Percentiles rank a stretch among this genome's conserved stretches.
Conservation (phyloP, 1,284 basidiomycete species). For the Pisolithus thermaeus region DNA sequence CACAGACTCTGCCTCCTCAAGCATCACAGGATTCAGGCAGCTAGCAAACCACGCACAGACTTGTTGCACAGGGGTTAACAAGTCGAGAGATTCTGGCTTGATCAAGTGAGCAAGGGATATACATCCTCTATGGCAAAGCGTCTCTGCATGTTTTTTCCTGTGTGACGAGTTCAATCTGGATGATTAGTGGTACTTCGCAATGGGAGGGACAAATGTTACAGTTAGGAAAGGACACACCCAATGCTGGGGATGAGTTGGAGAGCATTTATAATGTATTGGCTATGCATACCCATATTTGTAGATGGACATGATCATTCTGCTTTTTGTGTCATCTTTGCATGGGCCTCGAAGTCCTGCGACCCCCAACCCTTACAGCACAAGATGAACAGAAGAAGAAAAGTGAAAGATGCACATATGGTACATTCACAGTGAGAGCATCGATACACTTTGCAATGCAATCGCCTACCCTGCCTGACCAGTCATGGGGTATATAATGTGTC, state of each 20-base stretch:
- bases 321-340: no score
- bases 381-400: not conserved
- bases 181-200: no score
- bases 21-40: slow-evolving; percentile 32
- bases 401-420: slow-evolving; percentile 33
- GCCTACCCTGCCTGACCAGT: slow-evolving; percentile 40
- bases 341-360: no score
- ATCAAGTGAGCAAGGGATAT: slow-evolving; percentile 35
- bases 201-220: no score
- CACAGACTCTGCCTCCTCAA: slow-evolving; percentile 37
- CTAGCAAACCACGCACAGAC: slow-evolving; percentile 35
- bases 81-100: slow-evolving; percentile 31
- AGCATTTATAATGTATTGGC: slow-evolving; percentile 7
- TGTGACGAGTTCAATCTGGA: not conserved
- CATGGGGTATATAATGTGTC: slow-evolving; percentile 4
- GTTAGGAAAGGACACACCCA: slow-evolving; percentile 24
- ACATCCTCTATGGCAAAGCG: slow-evolving; percentile 45
- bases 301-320: not conserved
- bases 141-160: slow-evolving; percentile 36
- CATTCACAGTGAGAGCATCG: slow-evolving; percentile 31
- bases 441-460: slow-evolving; percentile 38
- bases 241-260: slow-evolving; percentile 28
- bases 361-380: not conserved
- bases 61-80: slow-evolving; percentile 34
- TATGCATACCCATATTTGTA: not conserved